These are phyloP conservation scores for Tylopilus sp. DNA, from an alignment of 1,284 basidiomycete genomes.

Conservation along the genomic window DNA sequence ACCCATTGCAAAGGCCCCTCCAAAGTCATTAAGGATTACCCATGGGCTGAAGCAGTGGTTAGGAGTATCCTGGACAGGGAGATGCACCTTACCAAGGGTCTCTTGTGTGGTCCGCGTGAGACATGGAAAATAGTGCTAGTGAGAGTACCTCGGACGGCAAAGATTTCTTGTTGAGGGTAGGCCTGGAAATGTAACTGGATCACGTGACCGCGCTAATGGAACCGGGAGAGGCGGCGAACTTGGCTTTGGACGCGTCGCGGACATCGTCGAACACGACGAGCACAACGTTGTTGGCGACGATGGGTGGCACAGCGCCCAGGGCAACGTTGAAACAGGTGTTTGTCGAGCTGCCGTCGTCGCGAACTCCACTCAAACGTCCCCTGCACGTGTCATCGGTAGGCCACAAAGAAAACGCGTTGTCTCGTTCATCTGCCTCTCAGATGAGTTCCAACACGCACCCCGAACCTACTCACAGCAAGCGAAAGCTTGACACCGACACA, in stretches of 20 bases:
- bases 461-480: slow-evolving; percentile 36
- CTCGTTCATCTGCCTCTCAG: slow-evolving; percentile 34
- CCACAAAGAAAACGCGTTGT: slow-evolving; percentile 58
- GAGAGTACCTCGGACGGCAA: background rate
- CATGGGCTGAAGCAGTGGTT: slow-evolving; percentile 68
- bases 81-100: slow-evolving; percentile 70
- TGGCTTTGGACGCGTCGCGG: slow-evolving; percentile 23
- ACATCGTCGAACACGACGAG: slow-evolving; percentile 18
- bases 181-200: slow-evolving; percentile 1
- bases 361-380: slow-evolving; percentile 23
- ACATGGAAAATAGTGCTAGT: slow-evolving; percentile 42
- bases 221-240: background rate
- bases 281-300: slow-evolving; percentile 10
- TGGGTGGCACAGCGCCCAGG: slow-evolving; percentile 31
- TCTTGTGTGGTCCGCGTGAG: slow-evolving; percentile 88
- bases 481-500: slow-evolving; percentile 35
- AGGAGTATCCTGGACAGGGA: background rate
- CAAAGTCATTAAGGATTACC: slow-evolving; percentile 98
- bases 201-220: slow-evolving; percentile 34
- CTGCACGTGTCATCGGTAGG: slow-evolving; percentile 34
- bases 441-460: slow-evolving; percentile 32
- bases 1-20: slow-evolving; percentile 95
- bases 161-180: slow-evolving; percentile 33
- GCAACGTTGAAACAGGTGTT: slow-evolving; percentile 42
- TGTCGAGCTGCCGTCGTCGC: slow-evolving; percentile 54